Percentiles rank a stretch among this genome's conserved stretches.
Conservation (phyloP, 208 protist genomes). For the Zelonia costaricensis region DNA sequence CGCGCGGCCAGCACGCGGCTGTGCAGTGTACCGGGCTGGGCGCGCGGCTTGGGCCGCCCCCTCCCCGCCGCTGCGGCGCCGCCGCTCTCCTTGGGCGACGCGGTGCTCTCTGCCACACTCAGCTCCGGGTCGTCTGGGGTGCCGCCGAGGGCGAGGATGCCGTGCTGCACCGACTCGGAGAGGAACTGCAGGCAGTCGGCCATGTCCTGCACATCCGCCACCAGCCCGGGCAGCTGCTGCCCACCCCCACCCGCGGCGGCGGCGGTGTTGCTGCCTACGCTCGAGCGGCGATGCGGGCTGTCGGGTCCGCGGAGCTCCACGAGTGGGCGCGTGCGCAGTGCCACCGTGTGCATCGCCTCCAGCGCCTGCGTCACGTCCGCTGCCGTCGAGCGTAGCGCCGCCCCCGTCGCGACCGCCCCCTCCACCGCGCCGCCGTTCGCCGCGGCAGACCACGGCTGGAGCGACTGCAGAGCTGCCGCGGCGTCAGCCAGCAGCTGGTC, state of each 20-base stretch:
- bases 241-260: neutral
- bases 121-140: neutral
- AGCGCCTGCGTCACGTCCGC: conserved; percentile 21
- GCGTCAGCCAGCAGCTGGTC: conserved; percentile 11
- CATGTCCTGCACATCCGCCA: conserved; percentile 28
- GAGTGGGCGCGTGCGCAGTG: conserved; percentile 3
- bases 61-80: neutral
- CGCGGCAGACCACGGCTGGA: conserved; percentile 13
- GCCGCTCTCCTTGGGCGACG: conserved; percentile 1
- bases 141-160: conserved; percentile 25
- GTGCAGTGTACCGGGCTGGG: neutral
- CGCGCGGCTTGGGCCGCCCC: neutral
- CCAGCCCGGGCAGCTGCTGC: conserved; percentile 9
- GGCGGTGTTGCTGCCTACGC: neutral
- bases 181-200: conserved; percentile 23
- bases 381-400: neutral
- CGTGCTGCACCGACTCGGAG: conserved; percentile 28
- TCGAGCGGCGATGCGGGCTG: neutral
- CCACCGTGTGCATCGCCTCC: conserved; percentile 10
- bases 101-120: neutral
- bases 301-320: conserved; percentile 11
- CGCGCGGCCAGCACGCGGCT: conserved; percentile 5
- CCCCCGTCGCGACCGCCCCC: neutral
- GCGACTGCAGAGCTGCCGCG: conserved; percentile 2
- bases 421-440: neutral